These are phyloP conservation scores for Trichoderma sp. DNA, from an alignment of 2,329 filamentous ascomycete genomes.

Conservation along the genomic window DNA sequence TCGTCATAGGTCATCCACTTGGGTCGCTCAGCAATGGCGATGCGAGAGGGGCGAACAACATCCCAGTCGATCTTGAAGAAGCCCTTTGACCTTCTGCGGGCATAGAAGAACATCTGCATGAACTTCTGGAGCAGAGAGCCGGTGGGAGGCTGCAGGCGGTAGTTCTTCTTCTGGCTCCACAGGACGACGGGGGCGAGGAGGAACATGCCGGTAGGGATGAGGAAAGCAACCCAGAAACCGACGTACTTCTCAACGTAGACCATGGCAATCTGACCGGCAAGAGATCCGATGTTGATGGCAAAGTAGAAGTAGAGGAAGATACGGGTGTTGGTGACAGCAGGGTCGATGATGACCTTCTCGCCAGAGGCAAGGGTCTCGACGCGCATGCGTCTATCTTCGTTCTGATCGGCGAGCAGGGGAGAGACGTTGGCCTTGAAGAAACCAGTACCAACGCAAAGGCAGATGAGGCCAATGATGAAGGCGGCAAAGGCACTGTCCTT, in stretches of 20 bases:
- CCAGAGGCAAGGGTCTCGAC: slow-evolving; percentile 54
- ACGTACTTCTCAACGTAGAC: slow-evolving; percentile 74
- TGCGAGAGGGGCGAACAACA: slow-evolving; percentile 62
- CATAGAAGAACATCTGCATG: slow-evolving; percentile 57
- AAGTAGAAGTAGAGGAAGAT: slow-evolving; percentile 64
- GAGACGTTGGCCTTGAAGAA: slow-evolving; percentile 82
- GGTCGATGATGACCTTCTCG: slow-evolving; percentile 69
- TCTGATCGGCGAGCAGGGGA: slow-evolving; percentile 69
- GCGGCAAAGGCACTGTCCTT: slow-evolving; percentile 58
- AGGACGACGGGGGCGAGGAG: slow-evolving; percentile 61
- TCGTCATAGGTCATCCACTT: slow-evolving; percentile 81
- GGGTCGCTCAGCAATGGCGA: slow-evolving; percentile 56
- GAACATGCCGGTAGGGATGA: slow-evolving; percentile 66
- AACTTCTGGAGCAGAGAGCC: slow-evolving; percentile 72
- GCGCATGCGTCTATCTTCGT: slow-evolving; percentile 56
- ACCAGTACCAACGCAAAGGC: slow-evolving; percentile 63
- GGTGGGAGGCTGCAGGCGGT: slow-evolving; percentile 62
- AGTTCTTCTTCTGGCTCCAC: slow-evolving; percentile 57
- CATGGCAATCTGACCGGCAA: slow-evolving; percentile 58
- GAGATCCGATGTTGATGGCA: slow-evolving; percentile 61
- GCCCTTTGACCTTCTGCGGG: slow-evolving; percentile 63
- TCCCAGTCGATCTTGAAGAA: slow-evolving; percentile 70
- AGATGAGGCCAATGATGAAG: slow-evolving; percentile 64
- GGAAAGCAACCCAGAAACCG: slow-evolving; percentile 71
- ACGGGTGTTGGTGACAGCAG: slow-evolving; percentile 64